Base-by-base conservation (phyloP, 164 flowering plant species). In the Pachysandra terminalis region DNA sequence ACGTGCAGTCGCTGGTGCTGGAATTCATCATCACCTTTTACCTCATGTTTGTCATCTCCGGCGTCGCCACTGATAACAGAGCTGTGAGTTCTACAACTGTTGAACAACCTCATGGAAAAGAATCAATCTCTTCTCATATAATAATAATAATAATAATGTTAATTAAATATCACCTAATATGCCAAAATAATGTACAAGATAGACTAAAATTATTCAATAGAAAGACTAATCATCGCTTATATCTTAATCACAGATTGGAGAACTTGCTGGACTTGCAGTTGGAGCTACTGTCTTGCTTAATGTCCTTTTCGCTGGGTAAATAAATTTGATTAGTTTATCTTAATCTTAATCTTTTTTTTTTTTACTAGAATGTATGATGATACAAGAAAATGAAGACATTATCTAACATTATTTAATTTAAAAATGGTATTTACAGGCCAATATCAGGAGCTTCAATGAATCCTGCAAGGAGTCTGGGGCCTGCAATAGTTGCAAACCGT, bases 371-470 rank as follows among this genome's bases (percentile, higher is more conserved):
- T n/a, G n/a, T n/a, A n/a, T n/a, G n/a, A n/a, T n/a, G n/a, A n/a
- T n/a, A n/a, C 37, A 32, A 32, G 7, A 3, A 7, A 32, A 32
- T 32, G 37, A 32, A 32, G 7, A 32, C 37, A 7, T 32, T 3
- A 32, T 32, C 37, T 32, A 7, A 7, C 5, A 32, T 3, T 3
- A 7, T 7, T 32, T 3, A 32, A 32, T n/a, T 32, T 32, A 32
- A 3, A 32, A 32, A 32, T 32, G 37, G 37, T 65, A 3, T 37
- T 51, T 66, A 59, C 88, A 94, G 98, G 77, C 84, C 91, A 16
- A 81, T 89, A 12, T 73, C 97, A 7, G 98, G 98, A 41, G 93
- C 96, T 61, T 94, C 98, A 17, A 91, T 94, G 98, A 94, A 94
- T 55, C 98, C 98, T n/a, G 97, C 96, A 22, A 85, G 98, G 81